Evolutionary conservation across 148 eudicot species (phyloP).

Genomic region (Mesembryanthemum crystallinum): DNA sequence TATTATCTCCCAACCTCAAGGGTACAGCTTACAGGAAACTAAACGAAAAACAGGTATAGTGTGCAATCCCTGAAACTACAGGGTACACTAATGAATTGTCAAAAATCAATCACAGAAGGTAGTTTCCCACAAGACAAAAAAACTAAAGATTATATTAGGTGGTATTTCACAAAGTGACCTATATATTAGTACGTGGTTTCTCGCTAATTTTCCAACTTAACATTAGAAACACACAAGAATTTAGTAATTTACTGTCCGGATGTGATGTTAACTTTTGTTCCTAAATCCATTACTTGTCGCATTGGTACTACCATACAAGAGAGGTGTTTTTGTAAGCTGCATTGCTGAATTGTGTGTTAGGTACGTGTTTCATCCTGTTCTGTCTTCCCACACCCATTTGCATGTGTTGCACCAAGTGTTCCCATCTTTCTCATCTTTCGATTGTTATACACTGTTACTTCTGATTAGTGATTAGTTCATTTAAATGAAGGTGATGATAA

Average conservation of each 20-base stretch:
- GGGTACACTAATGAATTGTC: too few relatives aligned
- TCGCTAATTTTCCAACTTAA: too few relatives aligned
- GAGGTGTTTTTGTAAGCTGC: not conserved
- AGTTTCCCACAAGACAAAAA: too few relatives aligned
- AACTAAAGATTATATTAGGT: too few relatives aligned
- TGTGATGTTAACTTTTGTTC: not conserved
- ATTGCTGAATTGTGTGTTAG: not conserved
- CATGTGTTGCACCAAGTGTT: conserved; percentile 10
- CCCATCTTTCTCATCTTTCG: not conserved
- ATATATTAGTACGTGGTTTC: too few relatives aligned
- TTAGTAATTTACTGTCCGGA: too few relatives aligned
- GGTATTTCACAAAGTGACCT: too few relatives aligned
- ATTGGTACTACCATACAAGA: not conserved
- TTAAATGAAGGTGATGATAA: conserved; percentile 38
- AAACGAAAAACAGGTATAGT: too few relatives aligned
- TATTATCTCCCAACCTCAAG: too few relatives aligned
- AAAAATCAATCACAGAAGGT: too few relatives aligned
- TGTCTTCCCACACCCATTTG: not conserved
- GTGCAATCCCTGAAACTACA: too few relatives aligned
- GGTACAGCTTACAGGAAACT: too few relatives aligned
- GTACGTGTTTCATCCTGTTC: not conserved
- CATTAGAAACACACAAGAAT: not conserved
- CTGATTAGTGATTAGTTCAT: conserved; percentile 14
- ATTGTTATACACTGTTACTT: not conserved
- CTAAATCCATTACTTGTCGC: not conserved